Evolutionary conservation across 176 grass and related monocot species (phyloP).

Genomic region (Saccharum spontaneum): DNA sequence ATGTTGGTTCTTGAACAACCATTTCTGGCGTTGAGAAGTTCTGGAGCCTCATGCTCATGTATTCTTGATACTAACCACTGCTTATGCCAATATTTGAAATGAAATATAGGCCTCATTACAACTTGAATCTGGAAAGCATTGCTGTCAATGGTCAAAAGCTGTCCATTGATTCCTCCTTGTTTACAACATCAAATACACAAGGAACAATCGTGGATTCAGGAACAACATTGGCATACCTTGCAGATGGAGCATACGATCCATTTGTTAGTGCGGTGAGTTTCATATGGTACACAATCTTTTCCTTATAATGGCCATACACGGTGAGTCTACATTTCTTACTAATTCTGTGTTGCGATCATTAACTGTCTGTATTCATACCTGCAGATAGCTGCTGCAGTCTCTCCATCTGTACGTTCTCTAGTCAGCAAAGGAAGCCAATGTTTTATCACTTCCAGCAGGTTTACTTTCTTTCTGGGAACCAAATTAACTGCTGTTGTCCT

Average conservation of each 20-base stretch:
- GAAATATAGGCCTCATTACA: slow-evolving; percentile 85
- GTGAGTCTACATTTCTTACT: background rate
- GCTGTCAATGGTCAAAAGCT: slow-evolving; percentile 86
- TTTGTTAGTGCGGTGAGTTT: slow-evolving; percentile 87
- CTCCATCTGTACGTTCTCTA: slow-evolving; percentile 58
- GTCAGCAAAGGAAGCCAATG: slow-evolving; percentile 74
- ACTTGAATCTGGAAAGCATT: slow-evolving; percentile 91
- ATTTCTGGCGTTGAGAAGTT: background rate
- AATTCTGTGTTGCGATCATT: background rate
- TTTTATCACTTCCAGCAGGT: slow-evolving; percentile 89
- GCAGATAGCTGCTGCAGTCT: slow-evolving; percentile 77
- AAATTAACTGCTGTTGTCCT: slow-evolving; percentile 29
- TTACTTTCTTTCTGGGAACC: slow-evolving; percentile 27
- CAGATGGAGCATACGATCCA: slow-evolving; percentile 86
- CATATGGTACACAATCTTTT: background rate
- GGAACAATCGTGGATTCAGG: slow-evolving; percentile 97
- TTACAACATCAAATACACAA: slow-evolving; percentile 88
- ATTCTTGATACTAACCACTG: slow-evolving; percentile 1
- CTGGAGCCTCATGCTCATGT: slow-evolving; percentile 5
- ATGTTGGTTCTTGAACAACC: background rate
- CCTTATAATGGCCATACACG: background rate
- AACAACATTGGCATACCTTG: slow-evolving; percentile 93
- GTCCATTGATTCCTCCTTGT: slow-evolving; percentile 72
- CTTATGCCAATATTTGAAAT: slow-evolving; percentile 32
- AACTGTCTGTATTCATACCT: slow-evolving; percentile 9